A percentile compares a stretch with the other conserved stretches of the same genome.
phyloP scores from a whole-genome alignment of 129 eudicot species.

The Gnaphalium uliginosum region DNA sequence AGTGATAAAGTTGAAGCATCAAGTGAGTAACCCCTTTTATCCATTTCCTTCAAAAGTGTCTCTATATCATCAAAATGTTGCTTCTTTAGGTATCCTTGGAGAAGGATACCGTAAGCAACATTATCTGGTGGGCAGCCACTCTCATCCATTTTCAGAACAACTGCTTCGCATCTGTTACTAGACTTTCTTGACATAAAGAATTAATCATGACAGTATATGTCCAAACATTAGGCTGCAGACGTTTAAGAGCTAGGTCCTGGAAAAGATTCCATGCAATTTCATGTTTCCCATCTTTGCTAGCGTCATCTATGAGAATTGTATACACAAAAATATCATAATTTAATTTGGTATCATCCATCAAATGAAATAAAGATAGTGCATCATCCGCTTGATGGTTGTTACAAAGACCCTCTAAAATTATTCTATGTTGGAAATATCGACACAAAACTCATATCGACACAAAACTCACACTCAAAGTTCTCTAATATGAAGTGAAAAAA shows the following conservation, averaged over 20 bases:
- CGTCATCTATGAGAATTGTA: not conserved
- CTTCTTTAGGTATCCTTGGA: too few species aligned
- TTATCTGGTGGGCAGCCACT: too few species aligned
- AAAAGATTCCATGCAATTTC: not conserved
- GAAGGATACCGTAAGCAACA: too few species aligned
- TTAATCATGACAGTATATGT: slow-evolving; percentile 16
- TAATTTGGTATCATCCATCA: not conserved
- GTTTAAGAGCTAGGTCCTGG: not conserved
- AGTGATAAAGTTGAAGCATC: too few species aligned
- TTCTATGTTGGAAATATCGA: too few species aligned
- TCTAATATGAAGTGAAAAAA: too few species aligned
- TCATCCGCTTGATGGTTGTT: not conserved
- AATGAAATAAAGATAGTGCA: not conserved
- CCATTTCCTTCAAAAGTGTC: too few species aligned
- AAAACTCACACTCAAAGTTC: too few species aligned
- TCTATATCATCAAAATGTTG: too few species aligned
- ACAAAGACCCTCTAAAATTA: not conserved
- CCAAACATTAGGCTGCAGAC: not conserved
- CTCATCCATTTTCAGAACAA: not conserved
- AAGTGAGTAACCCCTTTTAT: too few species aligned
- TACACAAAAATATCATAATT: not conserved
- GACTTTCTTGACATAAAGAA: slow-evolving; percentile 20
- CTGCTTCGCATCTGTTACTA: slow-evolving; percentile 6
- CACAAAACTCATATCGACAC: too few species aligned
- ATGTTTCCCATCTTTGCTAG: not conserved